phyloP scores from a whole-genome alignment of 805 yeast species.

The Sugiyamaella qingdaonensis region DNA sequence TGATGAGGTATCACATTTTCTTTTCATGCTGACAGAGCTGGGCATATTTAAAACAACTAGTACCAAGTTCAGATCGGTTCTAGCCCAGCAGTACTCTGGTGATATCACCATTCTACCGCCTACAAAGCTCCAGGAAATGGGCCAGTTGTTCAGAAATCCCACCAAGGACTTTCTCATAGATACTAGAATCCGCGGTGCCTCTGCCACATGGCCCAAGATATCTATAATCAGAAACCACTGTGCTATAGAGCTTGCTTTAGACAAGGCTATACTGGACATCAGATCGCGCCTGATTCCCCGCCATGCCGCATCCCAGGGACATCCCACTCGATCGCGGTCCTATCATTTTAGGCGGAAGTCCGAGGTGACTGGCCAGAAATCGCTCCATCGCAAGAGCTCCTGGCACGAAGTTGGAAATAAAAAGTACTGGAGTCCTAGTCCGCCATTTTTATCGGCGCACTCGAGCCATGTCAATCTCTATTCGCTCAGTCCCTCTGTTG shows the following conservation, averaged over 20 bases:
- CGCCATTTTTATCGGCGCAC: slow-evolving; percentile 14
- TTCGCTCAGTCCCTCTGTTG: slow-evolving; percentile 9
- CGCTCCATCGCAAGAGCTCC: slow-evolving; percentile 11
- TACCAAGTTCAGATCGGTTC: slow-evolving; percentile 66
- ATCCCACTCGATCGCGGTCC: background rate
- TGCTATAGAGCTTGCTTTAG: slow-evolving; percentile 82
- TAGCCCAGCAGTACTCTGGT: slow-evolving; percentile 87
- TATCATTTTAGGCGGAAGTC: slow-evolving; percentile 16
- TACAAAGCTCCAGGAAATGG: slow-evolving; percentile 51
- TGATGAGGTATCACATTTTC: slow-evolving; percentile 71
- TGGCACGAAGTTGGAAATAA: slow-evolving; percentile 10
- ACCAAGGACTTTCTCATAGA: slow-evolving; percentile 67
- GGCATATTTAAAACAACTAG: slow-evolving; percentile 72
- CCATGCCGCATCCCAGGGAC: background rate
- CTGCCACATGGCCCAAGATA: slow-evolving; percentile 91
- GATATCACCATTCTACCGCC: slow-evolving; percentile 91
- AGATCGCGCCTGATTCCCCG: slow-evolving; percentile 34
- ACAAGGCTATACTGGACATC: slow-evolving; percentile 65
- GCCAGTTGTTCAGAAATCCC: slow-evolving; percentile 73
- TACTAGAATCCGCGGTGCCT: slow-evolving; percentile 74
- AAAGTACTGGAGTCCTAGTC: slow-evolving; percentile 15
- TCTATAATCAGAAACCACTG: slow-evolving; percentile 85
- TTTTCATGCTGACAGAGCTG: slow-evolving; percentile 68
- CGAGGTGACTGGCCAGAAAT: slow-evolving; percentile 8
- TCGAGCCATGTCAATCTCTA: slow-evolving; percentile 14